Evolutionary conservation across 2,329 filamentous ascomycete species (phyloP).

Genomic region (Fusarium brachygibbosum): DNA sequence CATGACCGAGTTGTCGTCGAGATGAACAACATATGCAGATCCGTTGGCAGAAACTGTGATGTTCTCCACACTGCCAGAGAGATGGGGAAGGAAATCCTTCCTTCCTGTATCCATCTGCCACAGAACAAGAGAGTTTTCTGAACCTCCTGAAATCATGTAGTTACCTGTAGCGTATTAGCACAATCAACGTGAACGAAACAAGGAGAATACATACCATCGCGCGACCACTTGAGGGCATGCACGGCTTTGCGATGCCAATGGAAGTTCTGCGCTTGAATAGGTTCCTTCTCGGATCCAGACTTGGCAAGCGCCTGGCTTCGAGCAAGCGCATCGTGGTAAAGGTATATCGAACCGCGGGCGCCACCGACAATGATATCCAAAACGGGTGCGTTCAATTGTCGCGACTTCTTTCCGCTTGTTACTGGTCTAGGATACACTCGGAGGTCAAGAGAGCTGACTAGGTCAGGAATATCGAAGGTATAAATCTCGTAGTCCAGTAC

Average conservation of each 20-base stretch:
- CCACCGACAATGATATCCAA: constrained; percentile 86
- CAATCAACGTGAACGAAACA: not conserved
- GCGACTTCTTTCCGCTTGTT: constrained; percentile 44
- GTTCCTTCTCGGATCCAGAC: constrained; percentile 59
- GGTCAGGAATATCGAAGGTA: constrained; percentile 71
- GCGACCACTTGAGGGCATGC: constrained; percentile 89
- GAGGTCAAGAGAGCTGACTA: constrained; percentile 76
- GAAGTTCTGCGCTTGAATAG: constrained; percentile 73
- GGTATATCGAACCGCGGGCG: constrained; percentile 79
- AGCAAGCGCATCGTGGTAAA: constrained; percentile 82
- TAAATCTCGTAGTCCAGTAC: constrained; percentile 66
- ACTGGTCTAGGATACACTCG: constrained; percentile 55
- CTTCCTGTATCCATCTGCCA: constrained; percentile 94
- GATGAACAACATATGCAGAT: constrained; percentile 83
- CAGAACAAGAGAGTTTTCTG: constrained; percentile 88
- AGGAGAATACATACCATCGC: constrained; percentile 75
- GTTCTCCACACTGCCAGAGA: constrained; percentile 86
- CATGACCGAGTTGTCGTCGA: constrained; percentile 94
- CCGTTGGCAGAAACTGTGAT: constrained; percentile 85
- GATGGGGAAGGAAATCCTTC: constrained; percentile 88
- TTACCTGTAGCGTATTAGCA: constrained; percentile 72
- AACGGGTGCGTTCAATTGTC: constrained; percentile 52
- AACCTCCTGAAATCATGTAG: constrained; percentile 93
- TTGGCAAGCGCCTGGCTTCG: constrained; percentile 64
- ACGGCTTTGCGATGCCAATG: constrained; percentile 95